Evolutionary conservation across 192 early-diverging fungal species (phyloP).

Genomic region (Jimgerdemannia flammicorona): DNA sequence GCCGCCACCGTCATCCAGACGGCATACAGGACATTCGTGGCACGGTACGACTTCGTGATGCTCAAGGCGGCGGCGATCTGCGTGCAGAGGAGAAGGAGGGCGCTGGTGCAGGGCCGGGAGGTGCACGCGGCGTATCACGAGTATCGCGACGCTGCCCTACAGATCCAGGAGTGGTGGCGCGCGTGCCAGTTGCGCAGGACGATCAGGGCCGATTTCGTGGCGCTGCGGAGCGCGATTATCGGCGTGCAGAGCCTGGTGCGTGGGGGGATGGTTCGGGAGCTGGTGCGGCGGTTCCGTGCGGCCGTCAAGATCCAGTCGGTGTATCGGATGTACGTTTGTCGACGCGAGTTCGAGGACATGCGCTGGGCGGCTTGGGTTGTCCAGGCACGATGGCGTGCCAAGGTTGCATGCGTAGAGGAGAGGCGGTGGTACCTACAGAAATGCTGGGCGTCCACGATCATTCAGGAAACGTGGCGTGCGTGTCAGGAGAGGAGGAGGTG

Average conservation of each 20-base stretch:
- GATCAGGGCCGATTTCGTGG: conserved; percentile 7
- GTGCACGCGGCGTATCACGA: conserved; percentile 10
- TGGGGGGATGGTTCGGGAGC: conserved; percentile 16
- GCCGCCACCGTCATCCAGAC: conserved; percentile 19
- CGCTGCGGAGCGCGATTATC: conserved; percentile 11
- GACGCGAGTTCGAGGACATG: conserved; percentile 17
- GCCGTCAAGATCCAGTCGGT: conserved; percentile 21
- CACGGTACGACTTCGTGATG: conserved; percentile 17
- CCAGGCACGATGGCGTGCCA: conserved; percentile 26
- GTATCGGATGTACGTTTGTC: conserved; percentile 14
- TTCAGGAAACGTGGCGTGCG: conserved; percentile 27
- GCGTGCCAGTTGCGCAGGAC: conserved; percentile 11
- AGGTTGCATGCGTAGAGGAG: conserved; percentile 13
- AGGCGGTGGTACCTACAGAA: conserved; percentile 5
- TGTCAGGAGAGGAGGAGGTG: conserved; percentile 14
- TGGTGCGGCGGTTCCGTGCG: conserved; percentile 9
- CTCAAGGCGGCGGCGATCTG: conserved; percentile 19
- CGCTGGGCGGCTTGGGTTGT: conserved; percentile 17
- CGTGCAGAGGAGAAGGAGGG: conserved; percentile 9
- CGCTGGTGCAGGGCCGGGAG: conserved; percentile 13
- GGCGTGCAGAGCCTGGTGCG: conserved; percentile 21
- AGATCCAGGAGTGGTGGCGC: conserved; percentile 28
- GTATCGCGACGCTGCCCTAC: conserved; percentile 15
- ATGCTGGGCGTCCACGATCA: conserved; percentile 8
- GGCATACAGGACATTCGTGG: conserved; percentile 18